Evolutionary conservation across 2,329 filamentous ascomycete genomes (phyloP).

Genomic region (Hypoxylon sp.): DNA sequence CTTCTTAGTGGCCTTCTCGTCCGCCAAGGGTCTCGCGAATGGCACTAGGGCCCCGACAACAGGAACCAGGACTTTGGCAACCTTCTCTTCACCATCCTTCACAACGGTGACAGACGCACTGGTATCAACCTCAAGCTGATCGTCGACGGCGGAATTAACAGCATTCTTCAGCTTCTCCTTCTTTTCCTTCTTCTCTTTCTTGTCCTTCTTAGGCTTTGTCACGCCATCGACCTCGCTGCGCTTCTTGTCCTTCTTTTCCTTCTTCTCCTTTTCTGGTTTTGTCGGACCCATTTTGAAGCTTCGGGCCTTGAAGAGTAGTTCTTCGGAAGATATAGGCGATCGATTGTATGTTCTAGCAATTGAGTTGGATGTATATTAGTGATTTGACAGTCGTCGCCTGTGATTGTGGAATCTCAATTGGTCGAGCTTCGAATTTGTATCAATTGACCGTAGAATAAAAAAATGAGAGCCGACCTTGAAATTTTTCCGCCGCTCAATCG

Average conservation of each 20-base stretch:
- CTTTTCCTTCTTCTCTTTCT: constrained; percentile 76
- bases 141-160: constrained; percentile 73
- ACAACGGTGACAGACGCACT: constrained; percentile 60
- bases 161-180: constrained; percentile 78
- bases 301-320: background rate
- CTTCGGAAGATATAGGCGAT: background rate
- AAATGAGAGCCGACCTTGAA: constrained; percentile 46
- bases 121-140: constrained; percentile 72
- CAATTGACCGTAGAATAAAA: constrained; percentile 40
- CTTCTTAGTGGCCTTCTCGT: constrained; percentile 81
- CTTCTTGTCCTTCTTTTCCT: constrained; percentile 71
- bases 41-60: constrained; percentile 78
- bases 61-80: constrained; percentile 61
- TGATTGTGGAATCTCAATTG: constrained; percentile 18
- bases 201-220: constrained; percentile 71
- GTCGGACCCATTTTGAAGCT: constrained; percentile 52
- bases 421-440: constrained; percentile 23
- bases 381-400: constrained; percentile 14
- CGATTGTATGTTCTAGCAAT: background rate
- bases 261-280: constrained; percentile 63
- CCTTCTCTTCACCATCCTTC: constrained; percentile 63
- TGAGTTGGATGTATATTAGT: background rate
- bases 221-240: constrained; percentile 68
- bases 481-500: constrained; percentile 47
- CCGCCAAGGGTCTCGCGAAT: constrained; percentile 84